These are phyloP conservation scores for Neofusicoccum sp. DNA, from an alignment of 2,329 filamentous ascomycete species.

Conservation along the genomic window DNA sequence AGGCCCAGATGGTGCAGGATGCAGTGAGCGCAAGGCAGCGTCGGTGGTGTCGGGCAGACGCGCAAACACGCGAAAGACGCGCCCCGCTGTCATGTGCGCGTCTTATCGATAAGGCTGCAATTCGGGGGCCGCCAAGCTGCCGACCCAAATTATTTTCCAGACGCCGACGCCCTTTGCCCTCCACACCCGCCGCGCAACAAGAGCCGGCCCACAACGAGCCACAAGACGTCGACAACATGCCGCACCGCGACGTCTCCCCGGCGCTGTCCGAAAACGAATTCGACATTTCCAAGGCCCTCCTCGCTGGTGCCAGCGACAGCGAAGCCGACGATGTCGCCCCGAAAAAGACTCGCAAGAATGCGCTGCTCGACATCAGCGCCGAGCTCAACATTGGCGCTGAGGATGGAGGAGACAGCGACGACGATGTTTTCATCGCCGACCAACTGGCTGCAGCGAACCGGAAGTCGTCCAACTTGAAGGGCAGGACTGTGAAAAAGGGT, in stretches of 20 bases:
- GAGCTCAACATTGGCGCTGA: conserved; percentile 45
- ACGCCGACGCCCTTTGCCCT: conserved; percentile 2
- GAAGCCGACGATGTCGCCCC: conserved; percentile 37
- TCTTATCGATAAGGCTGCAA: conserved; percentile 7
- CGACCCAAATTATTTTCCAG: conserved; percentile 18
- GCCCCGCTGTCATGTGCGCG: conserved; percentile 12
- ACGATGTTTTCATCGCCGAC: conserved; percentile 89
- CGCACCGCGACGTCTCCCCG: conserved; percentile 74
- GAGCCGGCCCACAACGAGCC: conserved; percentile 13
- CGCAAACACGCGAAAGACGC: conserved; percentile 18
- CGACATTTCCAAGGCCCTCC: conserved; percentile 81
- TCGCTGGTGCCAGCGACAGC: conserved; percentile 61
- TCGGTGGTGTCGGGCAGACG: conserved; percentile 9
- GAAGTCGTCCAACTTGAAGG: conserved; percentile 80
- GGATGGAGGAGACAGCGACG: conserved; percentile 62
- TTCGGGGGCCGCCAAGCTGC: conserved; percentile 11
- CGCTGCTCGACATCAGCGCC: conserved; percentile 34
- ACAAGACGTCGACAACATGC: conserved; percentile 55
- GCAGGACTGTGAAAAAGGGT: conserved; percentile 87
- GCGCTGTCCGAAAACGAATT: conserved; percentile 86
- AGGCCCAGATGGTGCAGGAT: not conserved
- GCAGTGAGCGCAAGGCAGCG: not conserved
- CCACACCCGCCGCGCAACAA: conserved; percentile 13
- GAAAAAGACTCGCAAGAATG: conserved; percentile 10
- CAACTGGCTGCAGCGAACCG: conserved; percentile 86